Conservation (phyloP, 1,139 yeast genomes). For the Casaregolazyma lundiana region DNA sequence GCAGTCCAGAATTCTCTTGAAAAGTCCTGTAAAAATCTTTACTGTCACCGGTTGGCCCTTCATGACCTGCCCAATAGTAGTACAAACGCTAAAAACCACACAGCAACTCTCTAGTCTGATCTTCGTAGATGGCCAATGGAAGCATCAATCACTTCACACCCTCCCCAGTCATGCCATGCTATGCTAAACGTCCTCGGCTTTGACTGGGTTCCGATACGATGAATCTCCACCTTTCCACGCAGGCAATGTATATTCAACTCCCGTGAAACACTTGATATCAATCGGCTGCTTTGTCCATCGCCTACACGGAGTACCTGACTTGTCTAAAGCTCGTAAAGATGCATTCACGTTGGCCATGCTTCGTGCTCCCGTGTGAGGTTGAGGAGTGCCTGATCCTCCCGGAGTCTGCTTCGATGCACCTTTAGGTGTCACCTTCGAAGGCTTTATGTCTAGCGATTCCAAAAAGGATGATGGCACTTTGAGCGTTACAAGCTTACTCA, state of each 20-base stretch:
- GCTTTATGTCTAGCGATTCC: constrained; percentile 17
- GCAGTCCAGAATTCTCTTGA: too few relatives aligned
- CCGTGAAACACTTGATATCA: constrained; percentile 55
- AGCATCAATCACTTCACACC: too few relatives aligned
- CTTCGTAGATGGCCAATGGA: too few relatives aligned
- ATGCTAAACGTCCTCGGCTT: constrained; percentile 3
- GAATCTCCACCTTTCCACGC: constrained; percentile 39
- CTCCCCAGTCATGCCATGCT: too few relatives aligned
- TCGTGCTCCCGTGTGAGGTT: constrained; percentile 12
- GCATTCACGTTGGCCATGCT: constrained; percentile 24
- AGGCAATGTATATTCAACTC: constrained; percentile 46
- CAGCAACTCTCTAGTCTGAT: too few relatives aligned
- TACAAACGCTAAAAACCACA: too few relatives aligned
- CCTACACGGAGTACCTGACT: constrained; percentile 46
- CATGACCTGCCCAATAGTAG: too few relatives aligned
- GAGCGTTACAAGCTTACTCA: constrained; percentile 28
- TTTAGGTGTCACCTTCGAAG: constrained; percentile 6
- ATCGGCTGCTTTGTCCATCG: constrained; percentile 49
- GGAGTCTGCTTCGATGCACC: constrained; percentile 1
- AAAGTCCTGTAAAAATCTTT: too few relatives aligned
- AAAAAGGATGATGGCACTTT: constrained; percentile 26
- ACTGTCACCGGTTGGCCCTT: too few relatives aligned
- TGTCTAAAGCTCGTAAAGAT: constrained; percentile 39
- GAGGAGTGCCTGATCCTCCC: constrained; percentile 7
- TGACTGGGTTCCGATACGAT: constrained; percentile 6